Conservation (phyloP, 2,329 filamentous ascomycete genomes). For the Neonectria magnoliae region DNA sequence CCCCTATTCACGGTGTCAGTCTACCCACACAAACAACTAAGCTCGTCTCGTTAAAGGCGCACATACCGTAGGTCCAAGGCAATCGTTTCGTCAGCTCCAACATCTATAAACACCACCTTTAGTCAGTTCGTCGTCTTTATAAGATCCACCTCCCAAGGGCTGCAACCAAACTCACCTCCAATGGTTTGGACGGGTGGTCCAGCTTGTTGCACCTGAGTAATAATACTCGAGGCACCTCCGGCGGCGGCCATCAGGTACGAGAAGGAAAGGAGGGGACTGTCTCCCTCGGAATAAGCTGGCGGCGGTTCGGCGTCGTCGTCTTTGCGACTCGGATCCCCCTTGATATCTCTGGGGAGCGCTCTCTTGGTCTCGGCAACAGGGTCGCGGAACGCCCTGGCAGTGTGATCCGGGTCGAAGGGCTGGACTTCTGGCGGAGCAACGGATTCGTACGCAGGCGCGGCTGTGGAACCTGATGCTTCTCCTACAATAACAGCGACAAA, state of each 20-base stretch:
- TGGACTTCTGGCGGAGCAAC: conserved; percentile 44
- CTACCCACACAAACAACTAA: neutral
- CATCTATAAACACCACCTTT: conserved; percentile 62
- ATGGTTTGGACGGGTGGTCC: conserved; percentile 89
- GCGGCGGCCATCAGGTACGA: conserved; percentile 98
- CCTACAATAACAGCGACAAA: conserved; percentile 45
- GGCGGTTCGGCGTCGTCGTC: conserved; percentile 89
- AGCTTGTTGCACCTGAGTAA: conserved; percentile 97
- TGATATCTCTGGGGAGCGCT: conserved; percentile 82
- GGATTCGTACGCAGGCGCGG: conserved; percentile 67
- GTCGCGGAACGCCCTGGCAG: conserved; percentile 57
- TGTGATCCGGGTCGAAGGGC: conserved; percentile 50
- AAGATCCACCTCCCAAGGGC: neutral
- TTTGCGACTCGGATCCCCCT: conserved; percentile 79
- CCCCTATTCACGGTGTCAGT: conserved; percentile 68
- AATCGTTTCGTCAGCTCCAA: conserved; percentile 91
- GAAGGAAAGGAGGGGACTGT: conserved; percentile 90
- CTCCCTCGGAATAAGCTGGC: conserved; percentile 94
- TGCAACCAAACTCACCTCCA: conserved; percentile 70
- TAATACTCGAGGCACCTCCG: conserved; percentile 96
- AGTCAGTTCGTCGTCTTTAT: conserved; percentile 1
- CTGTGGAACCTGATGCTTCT: conserved; percentile 50
- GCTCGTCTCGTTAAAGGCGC: neutral
- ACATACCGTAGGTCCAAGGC: conserved; percentile 90
- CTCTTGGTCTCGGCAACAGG: conserved; percentile 81